These are phyloP conservation scores for Apiospora kogelbergensis DNA, from an alignment of 2,329 filamentous ascomycete genomes.

Conservation along the genomic window DNA sequence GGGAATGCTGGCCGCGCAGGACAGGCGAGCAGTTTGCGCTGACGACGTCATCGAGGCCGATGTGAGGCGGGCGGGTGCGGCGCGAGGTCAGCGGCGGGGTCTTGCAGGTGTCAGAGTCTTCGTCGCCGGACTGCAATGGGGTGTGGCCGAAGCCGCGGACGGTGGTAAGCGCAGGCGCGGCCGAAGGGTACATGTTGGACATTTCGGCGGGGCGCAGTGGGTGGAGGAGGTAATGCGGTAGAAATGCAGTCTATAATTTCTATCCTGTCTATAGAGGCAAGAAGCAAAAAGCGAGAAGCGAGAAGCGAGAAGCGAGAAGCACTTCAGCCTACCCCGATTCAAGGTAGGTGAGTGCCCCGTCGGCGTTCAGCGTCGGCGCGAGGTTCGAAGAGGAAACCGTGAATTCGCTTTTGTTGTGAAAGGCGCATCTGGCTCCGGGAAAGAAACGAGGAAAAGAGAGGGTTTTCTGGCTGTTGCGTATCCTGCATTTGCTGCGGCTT, in stretches of 20 bases:
- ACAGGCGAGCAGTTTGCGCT: constrained; percentile 64
- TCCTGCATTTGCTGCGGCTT: constrained; percentile 56
- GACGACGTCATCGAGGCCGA: constrained; percentile 52
- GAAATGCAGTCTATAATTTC: neutral
- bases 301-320: neutral
- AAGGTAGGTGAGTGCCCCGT: constrained; percentile 49
- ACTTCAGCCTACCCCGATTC: constrained; percentile 35
- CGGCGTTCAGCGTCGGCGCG: constrained; percentile 61
- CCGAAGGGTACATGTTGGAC: constrained; percentile 45
- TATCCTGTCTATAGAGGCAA: neutral
- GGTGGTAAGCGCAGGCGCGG: constrained; percentile 50
- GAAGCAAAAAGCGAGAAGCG: neutral
- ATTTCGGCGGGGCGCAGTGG: no score
- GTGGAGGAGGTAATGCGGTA: neutral
- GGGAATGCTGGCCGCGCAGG: constrained; percentile 52
- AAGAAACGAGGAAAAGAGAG: constrained; percentile 45
- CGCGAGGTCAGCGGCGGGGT: constrained; percentile 38
- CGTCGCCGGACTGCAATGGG: constrained; percentile 55
- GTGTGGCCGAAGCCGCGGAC: constrained; percentile 59
- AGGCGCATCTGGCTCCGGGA: constrained; percentile 60
- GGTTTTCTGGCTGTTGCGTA: constrained; percentile 47
- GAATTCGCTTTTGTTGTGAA: constrained; percentile 48
- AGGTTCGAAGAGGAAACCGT: constrained; percentile 49
- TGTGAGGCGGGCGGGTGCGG: constrained; percentile 38
- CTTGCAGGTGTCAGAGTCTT: constrained; percentile 53